Evolutionary conservation across 192 early-diverging fungal species (phyloP).

Genomic region (Oehlia diaphana): DNA sequence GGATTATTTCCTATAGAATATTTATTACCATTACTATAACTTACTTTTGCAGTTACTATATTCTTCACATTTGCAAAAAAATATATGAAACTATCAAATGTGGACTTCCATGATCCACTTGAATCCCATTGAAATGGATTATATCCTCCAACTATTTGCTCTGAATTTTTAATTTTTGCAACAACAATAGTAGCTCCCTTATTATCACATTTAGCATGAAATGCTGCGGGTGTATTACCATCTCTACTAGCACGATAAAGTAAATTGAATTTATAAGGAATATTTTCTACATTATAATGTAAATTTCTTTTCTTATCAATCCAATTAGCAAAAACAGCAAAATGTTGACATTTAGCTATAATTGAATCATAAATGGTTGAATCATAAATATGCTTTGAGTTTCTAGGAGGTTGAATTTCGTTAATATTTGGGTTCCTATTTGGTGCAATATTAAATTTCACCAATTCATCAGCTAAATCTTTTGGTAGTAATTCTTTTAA

Average conservation of each 20-base stretch:
- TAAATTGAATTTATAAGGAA: too few species aligned
- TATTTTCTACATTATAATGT: not conserved
- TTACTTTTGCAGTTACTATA: too few species aligned
- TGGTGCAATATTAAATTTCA: not conserved
- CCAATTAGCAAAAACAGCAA: not conserved
- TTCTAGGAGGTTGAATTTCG: not conserved
- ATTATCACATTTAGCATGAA: too few species aligned
- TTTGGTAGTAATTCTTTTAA: not conserved
- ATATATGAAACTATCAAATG: too few species aligned
- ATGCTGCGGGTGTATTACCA: too few species aligned
- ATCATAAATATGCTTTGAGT: too few species aligned
- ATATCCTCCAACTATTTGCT: conserved; percentile 8
- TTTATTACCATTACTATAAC: not conserved
- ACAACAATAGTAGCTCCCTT: too few species aligned
- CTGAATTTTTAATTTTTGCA: not conserved
- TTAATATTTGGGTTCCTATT: not conserved
- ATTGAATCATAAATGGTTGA: not conserved
- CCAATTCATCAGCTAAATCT: too few species aligned
- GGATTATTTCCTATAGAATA: not conserved
- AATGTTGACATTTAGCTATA: too few species aligned
- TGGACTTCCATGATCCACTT: too few species aligned
- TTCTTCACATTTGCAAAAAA: too few species aligned
- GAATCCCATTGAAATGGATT: not conserved
- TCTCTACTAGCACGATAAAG: too few species aligned
- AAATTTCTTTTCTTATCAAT: not conserved